phyloP scores from a whole-genome alignment of 305 asterid genomes.

The Fraxinus ornus region DNA sequence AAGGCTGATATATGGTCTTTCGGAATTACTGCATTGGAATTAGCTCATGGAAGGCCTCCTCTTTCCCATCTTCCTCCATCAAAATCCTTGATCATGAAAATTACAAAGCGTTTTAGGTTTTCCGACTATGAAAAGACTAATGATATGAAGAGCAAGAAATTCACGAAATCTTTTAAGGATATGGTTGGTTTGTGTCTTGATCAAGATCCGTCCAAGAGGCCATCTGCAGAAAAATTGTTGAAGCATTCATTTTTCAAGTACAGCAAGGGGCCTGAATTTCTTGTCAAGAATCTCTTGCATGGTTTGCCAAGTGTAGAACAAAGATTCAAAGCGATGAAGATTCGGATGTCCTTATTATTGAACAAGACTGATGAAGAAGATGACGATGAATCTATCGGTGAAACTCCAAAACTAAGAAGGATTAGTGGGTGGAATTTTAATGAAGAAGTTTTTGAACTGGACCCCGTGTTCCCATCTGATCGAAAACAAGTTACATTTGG shows the following conservation, averaged over 20 bases:
- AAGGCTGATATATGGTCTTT: slow-evolving; percentile 95
- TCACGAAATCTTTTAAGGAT: slow-evolving; percentile 62
- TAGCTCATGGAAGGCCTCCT: slow-evolving; percentile 89
- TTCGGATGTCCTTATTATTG: slow-evolving; percentile 10
- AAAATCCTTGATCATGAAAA: slow-evolving; percentile 68
- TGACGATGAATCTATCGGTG: slow-evolving; percentile 20
- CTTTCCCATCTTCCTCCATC: slow-evolving; percentile 73
- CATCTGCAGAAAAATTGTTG: slow-evolving; percentile 68
- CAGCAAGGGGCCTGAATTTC: slow-evolving; percentile 59
- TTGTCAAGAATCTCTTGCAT: slow-evolving; percentile 58
- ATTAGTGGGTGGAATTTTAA: slow-evolving; percentile 87
- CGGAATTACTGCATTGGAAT: slow-evolving; percentile 72
- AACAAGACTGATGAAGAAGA: slow-evolving; percentile 28
- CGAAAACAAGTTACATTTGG: slow-evolving; percentile 40
- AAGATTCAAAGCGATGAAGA: slow-evolving; percentile 37
- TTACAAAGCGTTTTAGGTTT: slow-evolving; percentile 64
- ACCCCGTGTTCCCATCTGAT: slow-evolving; percentile 59
- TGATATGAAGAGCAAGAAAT: slow-evolving; percentile 49
- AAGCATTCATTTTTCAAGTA: slow-evolving; percentile 69
- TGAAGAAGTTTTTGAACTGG: slow-evolving; percentile 58
- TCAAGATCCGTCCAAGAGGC: slow-evolving; percentile 79
- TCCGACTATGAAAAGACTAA: slow-evolving; percentile 59
- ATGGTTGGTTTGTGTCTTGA: slow-evolving; percentile 79
- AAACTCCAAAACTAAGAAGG: slow-evolving; percentile 52
- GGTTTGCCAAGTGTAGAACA: slow-evolving; percentile 67